These are phyloP conservation scores for Bretschneidera sinensis DNA, from an alignment of 345 rosid genomes.

Conservation along the genomic window DNA sequence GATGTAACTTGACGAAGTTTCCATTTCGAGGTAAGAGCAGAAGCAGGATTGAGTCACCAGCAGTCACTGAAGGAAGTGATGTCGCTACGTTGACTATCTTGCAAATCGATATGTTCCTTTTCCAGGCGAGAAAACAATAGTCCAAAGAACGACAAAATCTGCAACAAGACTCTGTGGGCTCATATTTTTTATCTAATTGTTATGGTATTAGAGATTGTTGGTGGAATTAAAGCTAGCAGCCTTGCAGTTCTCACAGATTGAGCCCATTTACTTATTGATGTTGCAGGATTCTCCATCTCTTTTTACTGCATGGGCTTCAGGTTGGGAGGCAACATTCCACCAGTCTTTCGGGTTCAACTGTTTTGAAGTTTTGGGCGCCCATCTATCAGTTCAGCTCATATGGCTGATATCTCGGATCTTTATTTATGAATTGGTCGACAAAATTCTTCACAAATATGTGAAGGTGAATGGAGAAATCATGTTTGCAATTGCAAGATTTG, in stretches of 20 bases:
- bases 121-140: conserved; percentile 37
- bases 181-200: conserved; percentile 41
- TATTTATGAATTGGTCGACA: conserved; percentile 52
- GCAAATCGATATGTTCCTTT: conserved; percentile 41
- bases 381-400: conserved; percentile 70
- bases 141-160: conserved; percentile 43
- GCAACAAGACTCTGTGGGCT: conserved; percentile 44
- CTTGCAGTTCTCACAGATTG: conserved; percentile 83
- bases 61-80: conserved; percentile 23
- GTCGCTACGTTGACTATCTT: conserved; percentile 23
- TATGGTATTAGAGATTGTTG: conserved; percentile 62
- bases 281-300: conserved; percentile 69
- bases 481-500: conserved; percentile 72
- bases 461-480: conserved; percentile 60
- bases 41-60: conserved; percentile 34
- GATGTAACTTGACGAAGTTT: conserved; percentile 50
- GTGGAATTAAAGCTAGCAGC: conserved; percentile 75
- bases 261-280: conserved; percentile 71
- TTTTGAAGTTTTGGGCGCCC: conserved; percentile 76
- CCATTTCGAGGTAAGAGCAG: conserved; percentile 31
- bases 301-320: conserved; percentile 68
- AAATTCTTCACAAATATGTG: conserved; percentile 44
- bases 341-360: conserved; percentile 70
- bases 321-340: conserved; percentile 64
- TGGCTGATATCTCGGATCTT: conserved; percentile 73